A percentile compares a stretch with the other conserved stretches of the same genome.
phyloP scores from a whole-genome alignment of 2,329 filamentous ascomycete species.

The Cercospora nicotianae region DNA sequence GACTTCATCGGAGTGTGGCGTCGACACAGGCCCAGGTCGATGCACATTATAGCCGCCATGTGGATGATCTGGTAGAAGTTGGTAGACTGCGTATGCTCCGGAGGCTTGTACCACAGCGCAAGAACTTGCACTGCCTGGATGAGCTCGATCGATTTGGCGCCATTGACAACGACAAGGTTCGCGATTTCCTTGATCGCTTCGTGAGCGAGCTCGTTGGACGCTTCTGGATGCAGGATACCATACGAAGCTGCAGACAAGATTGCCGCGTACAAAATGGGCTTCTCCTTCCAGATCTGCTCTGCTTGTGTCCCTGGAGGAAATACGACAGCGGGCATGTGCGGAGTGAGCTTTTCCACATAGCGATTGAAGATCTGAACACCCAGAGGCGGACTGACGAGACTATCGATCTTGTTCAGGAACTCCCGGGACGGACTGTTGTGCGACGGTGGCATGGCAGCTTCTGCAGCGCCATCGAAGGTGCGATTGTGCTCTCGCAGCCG shows the following conservation, averaged over 20 bases:
- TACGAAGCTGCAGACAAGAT: conserved; percentile 57
- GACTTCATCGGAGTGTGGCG: conserved; percentile 45
- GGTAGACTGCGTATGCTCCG: conserved; percentile 78
- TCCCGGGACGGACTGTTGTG: conserved; percentile 31
- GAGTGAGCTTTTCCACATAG: conserved; percentile 56
- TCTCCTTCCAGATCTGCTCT: conserved; percentile 56
- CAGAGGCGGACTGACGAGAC: conserved; percentile 52
- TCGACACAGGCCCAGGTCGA: conserved; percentile 76
- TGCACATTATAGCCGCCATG: conserved; percentile 75
- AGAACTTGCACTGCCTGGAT: conserved; percentile 75
- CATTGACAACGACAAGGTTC: conserved; percentile 70
- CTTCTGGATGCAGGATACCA: conserved; percentile 53
- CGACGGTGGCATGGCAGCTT: conserved; percentile 29
- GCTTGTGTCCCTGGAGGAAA: conserved; percentile 57
- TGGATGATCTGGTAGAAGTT: conserved; percentile 89
- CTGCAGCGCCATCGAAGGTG: conserved; percentile 15
- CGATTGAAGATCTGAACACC: conserved; percentile 59
- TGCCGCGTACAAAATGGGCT: conserved; percentile 60
- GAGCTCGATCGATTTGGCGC: conserved; percentile 79
- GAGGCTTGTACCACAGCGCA: conserved; percentile 83
- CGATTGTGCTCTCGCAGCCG: conserved; percentile 10
- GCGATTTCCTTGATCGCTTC: conserved; percentile 73
- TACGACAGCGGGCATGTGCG: conserved; percentile 59
- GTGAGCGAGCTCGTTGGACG: conserved; percentile 63
- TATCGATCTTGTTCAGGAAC: conserved; percentile 41